A percentile compares a stretch with the other conserved stretches of the same genome.
Conservation (phyloP, 2,329 filamentous ascomycete genomes). For the Colletotrichum destructivum region DNA sequence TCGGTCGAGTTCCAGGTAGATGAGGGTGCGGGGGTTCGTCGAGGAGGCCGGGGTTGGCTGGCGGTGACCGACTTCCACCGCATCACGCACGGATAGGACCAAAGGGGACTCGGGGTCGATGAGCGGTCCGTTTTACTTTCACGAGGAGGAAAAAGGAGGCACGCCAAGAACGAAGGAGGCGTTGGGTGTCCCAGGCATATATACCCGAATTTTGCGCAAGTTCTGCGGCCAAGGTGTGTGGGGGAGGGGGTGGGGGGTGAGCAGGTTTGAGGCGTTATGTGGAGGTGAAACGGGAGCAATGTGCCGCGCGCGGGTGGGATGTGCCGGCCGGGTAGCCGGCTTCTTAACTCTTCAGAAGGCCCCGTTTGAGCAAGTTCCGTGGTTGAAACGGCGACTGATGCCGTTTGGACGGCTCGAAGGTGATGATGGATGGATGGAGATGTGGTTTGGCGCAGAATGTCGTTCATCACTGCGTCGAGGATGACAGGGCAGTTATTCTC, state of each 20-base stretch:
- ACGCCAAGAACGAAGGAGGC: not conserved
- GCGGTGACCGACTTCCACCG: not conserved
- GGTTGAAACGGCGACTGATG: not conserved
- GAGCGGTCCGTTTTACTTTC: not conserved
- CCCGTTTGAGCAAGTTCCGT: not conserved
- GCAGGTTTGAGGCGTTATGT: constrained; percentile 12
- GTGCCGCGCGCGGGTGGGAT: not conserved
- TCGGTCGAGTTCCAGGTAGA: not conserved
- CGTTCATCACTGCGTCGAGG: too few species aligned
- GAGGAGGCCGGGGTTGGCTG: not conserved
- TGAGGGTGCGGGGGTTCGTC: not conserved
- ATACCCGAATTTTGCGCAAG: not conserved
- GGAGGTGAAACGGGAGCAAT: not conserved
- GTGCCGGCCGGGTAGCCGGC: not conserved
- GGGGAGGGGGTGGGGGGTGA: too few species aligned
- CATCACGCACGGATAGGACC: not conserved
- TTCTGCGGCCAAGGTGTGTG: not conserved
- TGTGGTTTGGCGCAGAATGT: too few species aligned
- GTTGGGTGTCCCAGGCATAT: not conserved
- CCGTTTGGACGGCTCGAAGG: not conserved
- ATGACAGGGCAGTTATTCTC: too few species aligned
- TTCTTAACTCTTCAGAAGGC: not conserved
- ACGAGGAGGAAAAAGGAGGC: not conserved
- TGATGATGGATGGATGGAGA: not conserved
- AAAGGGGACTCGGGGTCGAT: not conserved